Conservation (phyloP, 106 monocot genomes). For the Acorus calamus region DNA sequence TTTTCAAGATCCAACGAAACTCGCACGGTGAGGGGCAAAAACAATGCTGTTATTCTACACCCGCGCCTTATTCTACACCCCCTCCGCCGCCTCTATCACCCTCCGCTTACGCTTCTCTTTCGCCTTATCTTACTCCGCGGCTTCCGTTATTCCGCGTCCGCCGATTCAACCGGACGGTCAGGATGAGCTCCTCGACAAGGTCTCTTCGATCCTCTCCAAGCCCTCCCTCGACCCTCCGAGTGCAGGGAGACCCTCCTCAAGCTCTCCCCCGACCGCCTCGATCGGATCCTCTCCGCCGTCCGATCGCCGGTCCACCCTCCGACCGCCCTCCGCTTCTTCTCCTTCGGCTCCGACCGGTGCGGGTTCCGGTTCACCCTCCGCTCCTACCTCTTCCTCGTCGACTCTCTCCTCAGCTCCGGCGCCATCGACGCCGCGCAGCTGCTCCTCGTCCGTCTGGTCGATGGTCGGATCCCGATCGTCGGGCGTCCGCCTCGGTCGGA, state of each 20-base stretch:
- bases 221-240: background rate
- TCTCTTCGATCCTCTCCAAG: conserved; percentile 12
- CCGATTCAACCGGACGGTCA: background rate
- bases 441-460: conserved; percentile 15
- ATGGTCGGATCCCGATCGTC: conserved; percentile 6
- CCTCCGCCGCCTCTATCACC: background rate
- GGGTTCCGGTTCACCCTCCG: conserved; percentile 30
- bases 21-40: background rate
- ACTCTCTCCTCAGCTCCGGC: conserved; percentile 28
- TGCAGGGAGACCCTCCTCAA: conserved; percentile 18
- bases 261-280: conserved; percentile 22
- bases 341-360: conserved; percentile 27
- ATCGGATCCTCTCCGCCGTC: conserved; percentile 19
- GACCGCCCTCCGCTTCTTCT: conserved; percentile 38
- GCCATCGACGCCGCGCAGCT: conserved; percentile 17
- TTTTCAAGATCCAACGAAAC: too few species aligned
- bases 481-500: conserved; percentile 8
- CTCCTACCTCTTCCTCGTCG: conserved; percentile 44
- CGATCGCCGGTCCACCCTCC: conserved; percentile 23
- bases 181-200: conserved; percentile 6
- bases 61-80: background rate
- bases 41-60: background rate
- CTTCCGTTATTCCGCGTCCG: background rate
- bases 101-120: background rate
- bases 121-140: background rate